Evolutionary conservation across 148 eudicot species (phyloP).

Genomic region (Nyssa sinensis): DNA sequence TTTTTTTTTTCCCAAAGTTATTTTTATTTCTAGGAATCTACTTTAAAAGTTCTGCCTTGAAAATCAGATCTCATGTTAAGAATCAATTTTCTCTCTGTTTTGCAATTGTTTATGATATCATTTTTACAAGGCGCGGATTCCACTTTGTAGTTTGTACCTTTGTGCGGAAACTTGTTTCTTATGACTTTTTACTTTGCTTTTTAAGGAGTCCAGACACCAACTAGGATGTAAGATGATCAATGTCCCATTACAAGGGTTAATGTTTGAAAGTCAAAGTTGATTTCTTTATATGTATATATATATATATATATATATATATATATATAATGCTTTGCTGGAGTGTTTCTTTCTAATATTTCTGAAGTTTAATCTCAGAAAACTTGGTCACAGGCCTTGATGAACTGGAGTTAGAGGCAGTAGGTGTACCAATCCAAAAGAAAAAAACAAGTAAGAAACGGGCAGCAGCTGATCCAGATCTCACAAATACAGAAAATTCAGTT

Average conservation of each 20-base stretch:
- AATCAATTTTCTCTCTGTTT: neutral
- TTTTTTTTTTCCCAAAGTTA: neutral
- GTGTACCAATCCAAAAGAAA: slow-evolving; percentile 21
- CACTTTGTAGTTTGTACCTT: neutral
- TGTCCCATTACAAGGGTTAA: neutral
- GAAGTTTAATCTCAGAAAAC: slow-evolving; percentile 3
- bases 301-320: neutral
- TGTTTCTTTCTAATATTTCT: slow-evolving; percentile 9
- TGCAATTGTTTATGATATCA: neutral
- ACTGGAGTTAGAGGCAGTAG: slow-evolving; percentile 25
- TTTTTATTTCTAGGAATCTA: neutral
- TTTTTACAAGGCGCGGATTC: neutral
- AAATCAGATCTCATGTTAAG: neutral
- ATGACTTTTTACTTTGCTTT: neutral
- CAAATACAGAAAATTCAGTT: slow-evolving; percentile 10
- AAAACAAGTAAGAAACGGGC: slow-evolving; percentile 44
- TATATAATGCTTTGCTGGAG: neutral
- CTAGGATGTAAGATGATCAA: neutral
- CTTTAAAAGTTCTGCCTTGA: neutral
- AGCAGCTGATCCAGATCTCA: slow-evolving; percentile 37
- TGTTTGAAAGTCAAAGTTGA: slow-evolving; percentile 1
- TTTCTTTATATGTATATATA: neutral
- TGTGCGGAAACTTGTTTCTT: too few relatives aligned
- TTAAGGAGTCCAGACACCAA: neutral
- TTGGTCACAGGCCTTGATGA: slow-evolving; percentile 24